Evolutionary conservation across 225 moss, liverwort and hornwort genomes (phyloP).

Genomic region (Sphagnum tenellum): DNA sequence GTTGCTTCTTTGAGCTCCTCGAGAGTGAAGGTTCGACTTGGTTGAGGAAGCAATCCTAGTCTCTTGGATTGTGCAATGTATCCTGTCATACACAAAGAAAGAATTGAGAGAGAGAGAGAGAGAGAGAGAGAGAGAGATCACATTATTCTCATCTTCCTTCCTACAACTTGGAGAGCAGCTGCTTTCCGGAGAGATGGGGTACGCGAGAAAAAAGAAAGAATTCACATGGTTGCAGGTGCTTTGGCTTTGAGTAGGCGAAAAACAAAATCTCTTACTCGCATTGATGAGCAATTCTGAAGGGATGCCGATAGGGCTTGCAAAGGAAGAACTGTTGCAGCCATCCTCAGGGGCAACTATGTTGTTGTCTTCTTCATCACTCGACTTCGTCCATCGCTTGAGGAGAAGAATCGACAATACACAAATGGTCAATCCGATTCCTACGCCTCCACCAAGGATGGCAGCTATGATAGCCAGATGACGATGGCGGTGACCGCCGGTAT

Average conservation of each 20-base stretch:
- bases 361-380: too few species aligned
- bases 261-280: conserved; percentile 43
- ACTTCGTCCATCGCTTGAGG: conserved; percentile 9
- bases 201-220: neutral
- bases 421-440: conserved; percentile 15
- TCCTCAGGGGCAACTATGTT: too few species aligned
- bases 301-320: conserved; percentile 53
- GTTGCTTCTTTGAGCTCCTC: conserved; percentile 92
- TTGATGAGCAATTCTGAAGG: conserved; percentile 90
- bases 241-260: too few species aligned
- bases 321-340: conserved; percentile 18
- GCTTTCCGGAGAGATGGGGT: neutral
- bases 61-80: conserved; percentile 94
- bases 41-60: conserved; percentile 65
- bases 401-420: conserved; percentile 20
- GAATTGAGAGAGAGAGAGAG: too few species aligned
- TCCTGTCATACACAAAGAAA: conserved; percentile 29
- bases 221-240: neutral
- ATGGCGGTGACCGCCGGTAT: too few species aligned
- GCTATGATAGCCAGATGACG: conserved; percentile 52
- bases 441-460: conserved; percentile 26
- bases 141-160: too few species aligned
- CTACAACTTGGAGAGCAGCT: too few species aligned
- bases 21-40: conserved; percentile 58
- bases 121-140: too few species aligned